Conservation (phyloP, 148 eudicot species). For the Drosera capensis region DNA sequence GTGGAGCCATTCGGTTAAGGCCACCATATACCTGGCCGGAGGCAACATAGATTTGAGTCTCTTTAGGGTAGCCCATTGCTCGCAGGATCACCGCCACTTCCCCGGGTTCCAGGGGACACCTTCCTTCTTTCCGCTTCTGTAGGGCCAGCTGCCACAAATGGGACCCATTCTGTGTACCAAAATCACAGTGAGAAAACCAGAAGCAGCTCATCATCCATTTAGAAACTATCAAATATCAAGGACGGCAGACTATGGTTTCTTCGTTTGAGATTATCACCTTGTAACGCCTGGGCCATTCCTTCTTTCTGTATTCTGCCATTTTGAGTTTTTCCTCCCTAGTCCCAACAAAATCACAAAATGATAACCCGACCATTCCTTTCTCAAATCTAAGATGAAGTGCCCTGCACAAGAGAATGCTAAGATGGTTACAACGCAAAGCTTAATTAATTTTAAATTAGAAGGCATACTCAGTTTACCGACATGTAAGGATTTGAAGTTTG, state of each 20-base stretch:
- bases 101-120: slow-evolving; percentile 99
- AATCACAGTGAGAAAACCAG: slow-evolving; percentile 8
- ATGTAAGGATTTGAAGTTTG: slow-evolving; percentile 76
- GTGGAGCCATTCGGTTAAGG: slow-evolving; percentile 96
- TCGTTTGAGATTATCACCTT: slow-evolving; percentile 49
- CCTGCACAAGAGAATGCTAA: slow-evolving; percentile 31
- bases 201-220: slow-evolving; percentile 4
- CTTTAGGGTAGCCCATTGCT: slow-evolving; percentile 97
- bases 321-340: slow-evolving; percentile 78
- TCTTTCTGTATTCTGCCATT: slow-evolving; percentile 82
- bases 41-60: slow-evolving; percentile 97
- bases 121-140: slow-evolving; percentile 95
- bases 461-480: slow-evolving; percentile 19
- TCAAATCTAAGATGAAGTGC: slow-evolving; percentile 99
- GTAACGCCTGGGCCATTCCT: slow-evolving; percentile 98
- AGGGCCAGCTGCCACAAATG: slow-evolving; percentile 90
- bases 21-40: slow-evolving; percentile 99
- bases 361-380: slow-evolving; percentile 98
- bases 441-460: background rate
- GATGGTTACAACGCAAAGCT: background rate
- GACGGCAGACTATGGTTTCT: too few relatives aligned
- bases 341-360: slow-evolving; percentile 97
- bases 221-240: too few relatives aligned
- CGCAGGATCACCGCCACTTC: slow-evolving; percentile 95
- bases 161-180: slow-evolving; percentile 76